Evolutionary conservation across 2,329 filamentous ascomycete species (phyloP).

Genomic region (Fusarium multiceps): DNA sequence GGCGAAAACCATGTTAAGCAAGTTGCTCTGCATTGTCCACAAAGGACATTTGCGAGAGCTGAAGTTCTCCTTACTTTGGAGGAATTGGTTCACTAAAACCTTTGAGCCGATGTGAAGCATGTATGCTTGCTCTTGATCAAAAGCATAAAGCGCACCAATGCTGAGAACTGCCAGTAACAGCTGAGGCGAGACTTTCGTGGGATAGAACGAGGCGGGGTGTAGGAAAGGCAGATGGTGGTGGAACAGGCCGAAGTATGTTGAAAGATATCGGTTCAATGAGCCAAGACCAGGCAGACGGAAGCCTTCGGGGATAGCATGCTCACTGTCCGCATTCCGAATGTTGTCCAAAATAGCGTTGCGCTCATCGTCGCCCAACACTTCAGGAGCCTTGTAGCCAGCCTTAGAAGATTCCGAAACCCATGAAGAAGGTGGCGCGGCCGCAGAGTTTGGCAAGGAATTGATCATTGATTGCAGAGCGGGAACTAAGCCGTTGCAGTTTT

Average conservation of each 20-base stretch:
- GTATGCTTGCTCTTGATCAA: slow-evolving; percentile 96
- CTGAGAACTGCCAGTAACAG: slow-evolving; percentile 90
- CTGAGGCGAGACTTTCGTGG: slow-evolving; percentile 81
- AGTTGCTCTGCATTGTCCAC: slow-evolving; percentile 97
- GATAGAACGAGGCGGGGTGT: slow-evolving; percentile 90
- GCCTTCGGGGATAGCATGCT: slow-evolving; percentile 85
- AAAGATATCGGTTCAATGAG: slow-evolving; percentile 89
- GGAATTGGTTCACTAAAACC: slow-evolving; percentile 94
- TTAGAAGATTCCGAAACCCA: slow-evolving; percentile 75
- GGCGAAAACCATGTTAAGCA: slow-evolving; percentile 98
- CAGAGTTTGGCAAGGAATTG: slow-evolving; percentile 75
- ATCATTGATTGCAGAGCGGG: slow-evolving; percentile 78
- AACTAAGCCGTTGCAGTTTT: slow-evolving; percentile 68
- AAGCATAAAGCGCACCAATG: slow-evolving; percentile 95
- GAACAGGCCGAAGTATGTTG: slow-evolving; percentile 96
- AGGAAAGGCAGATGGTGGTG: slow-evolving; percentile 97
- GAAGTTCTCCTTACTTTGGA: slow-evolving; percentile 98
- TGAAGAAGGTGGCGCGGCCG: slow-evolving; percentile 77
- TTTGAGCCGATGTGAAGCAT: slow-evolving; percentile 98
- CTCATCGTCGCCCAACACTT: slow-evolving; percentile 86
- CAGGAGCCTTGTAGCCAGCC: slow-evolving; percentile 76
- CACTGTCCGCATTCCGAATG: slow-evolving; percentile 82
- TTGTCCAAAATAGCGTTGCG: slow-evolving; percentile 87
- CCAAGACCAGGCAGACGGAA: slow-evolving; percentile 86
- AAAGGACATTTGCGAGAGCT: slow-evolving; percentile 96